Base-by-base conservation (phyloP, 176 grass and related monocot genomes). In the Raddia guianensis region DNA sequence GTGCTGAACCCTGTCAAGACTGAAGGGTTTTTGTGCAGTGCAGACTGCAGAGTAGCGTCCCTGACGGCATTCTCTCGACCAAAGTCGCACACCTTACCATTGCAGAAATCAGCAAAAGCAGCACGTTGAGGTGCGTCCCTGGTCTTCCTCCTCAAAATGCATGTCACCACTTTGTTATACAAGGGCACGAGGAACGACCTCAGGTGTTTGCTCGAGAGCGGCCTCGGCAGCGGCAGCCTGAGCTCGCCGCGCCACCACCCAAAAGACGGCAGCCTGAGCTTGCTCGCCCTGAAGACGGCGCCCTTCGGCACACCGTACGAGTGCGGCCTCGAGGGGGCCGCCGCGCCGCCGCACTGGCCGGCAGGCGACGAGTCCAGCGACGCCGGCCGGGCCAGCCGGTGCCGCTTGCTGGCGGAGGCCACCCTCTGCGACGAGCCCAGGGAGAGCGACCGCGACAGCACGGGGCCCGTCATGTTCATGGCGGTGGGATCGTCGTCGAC, bases 11-110 rank as follows among this genome's bases (percentile, higher is more conserved):
- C 1, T 27, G 27, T 0, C 27, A 27, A 27, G 27, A 13, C 49
- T 73, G 56, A 12, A 66, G 2, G 3, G 67, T 82, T 53, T 72
- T 80, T 60, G 89, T 92, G 76, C 90, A 89, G 68, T 86, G 68
- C 34, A 86, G 55, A 89, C 62, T 86, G 68, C 34, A 86, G 55
- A 68, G 89, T 80, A 14, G 80, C 83, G 20, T 86, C 90, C 34
- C 45, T 64, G 76, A 89, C 77, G 11, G 67, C 90, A 58, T 13
- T 63, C 51, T 88, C 81, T 49, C 67, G 45, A 46, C 76, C 58
- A 7, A 27, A 48, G 66, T 85, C 77, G 72, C 64, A 20, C 47
- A 68, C 79, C 15, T 73, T 80, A 70, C 32, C 16, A 58, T n/a
- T 14, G 40, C 80, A 0, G n/a, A 3, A 37, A 27, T 86, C 68